These are phyloP conservation scores for Suhomyces guaymorum DNA, from an alignment of 1,139 yeast species.

Conservation along the genomic window DNA sequence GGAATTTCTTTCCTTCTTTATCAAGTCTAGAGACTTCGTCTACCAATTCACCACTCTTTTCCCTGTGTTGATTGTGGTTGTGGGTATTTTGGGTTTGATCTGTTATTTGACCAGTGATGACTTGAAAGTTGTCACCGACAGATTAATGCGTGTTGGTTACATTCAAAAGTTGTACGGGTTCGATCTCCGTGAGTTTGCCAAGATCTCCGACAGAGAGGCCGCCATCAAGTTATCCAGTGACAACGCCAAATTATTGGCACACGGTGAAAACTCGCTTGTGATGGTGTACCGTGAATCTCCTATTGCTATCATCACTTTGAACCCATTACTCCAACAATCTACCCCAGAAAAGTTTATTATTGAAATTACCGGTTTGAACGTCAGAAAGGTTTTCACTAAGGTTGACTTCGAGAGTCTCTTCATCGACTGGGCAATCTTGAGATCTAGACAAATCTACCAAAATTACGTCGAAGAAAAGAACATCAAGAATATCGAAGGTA, in stretches of 20 bases:
- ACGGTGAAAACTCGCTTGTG: constrained; percentile 52
- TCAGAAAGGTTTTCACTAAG: constrained; percentile 62
- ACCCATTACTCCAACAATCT: constrained; percentile 37
- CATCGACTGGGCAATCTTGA: constrained; percentile 57
- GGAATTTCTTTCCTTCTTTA: constrained; percentile 33
- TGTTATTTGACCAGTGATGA: constrained; percentile 48
- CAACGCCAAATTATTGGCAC: constrained; percentile 28
- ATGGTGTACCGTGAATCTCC: constrained; percentile 66
- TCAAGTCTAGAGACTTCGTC: constrained; percentile 27
- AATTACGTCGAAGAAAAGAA: constrained; percentile 28
- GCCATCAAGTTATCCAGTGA: constrained; percentile 17
- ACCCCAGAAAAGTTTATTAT: constrained; percentile 43
- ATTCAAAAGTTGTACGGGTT: constrained; percentile 52
- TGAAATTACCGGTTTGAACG: constrained; percentile 57
- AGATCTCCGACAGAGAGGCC: constrained; percentile 25
- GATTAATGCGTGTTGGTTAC: constrained; percentile 34
- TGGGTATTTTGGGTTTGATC: constrained; percentile 29
- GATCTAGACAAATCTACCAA: constrained; percentile 46
- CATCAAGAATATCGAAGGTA: constrained; percentile 26
- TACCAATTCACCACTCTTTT: constrained; percentile 28
- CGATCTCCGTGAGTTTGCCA: constrained; percentile 50
- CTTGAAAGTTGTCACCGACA: constrained; percentile 45
- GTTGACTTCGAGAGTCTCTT: constrained; percentile 65
- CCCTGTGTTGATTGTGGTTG: constrained; percentile 28
- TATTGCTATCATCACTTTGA: constrained; percentile 56